Evolutionary conservation across 345 rosid species (phyloP), one percentile per base, ranked within the genome.

Genomic region (Salix koriyanagi): DNA sequence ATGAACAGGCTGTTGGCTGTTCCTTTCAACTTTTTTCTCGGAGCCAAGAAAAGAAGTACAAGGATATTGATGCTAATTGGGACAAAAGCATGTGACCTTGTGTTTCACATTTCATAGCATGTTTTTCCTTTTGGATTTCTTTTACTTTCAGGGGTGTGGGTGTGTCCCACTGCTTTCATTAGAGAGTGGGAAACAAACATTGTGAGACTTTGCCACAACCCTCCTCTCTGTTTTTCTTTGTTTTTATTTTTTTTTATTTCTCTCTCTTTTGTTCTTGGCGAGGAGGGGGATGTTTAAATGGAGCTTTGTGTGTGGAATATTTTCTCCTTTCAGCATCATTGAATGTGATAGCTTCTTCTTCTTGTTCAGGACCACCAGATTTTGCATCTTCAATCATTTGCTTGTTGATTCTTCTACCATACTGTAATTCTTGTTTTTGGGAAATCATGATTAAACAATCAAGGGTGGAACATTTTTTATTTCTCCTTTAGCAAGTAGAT

Each of bases 71-170:
- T 34, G 77, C 74, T 46, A 70, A 81, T 48, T 68, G 61, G 25
- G 80, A 72, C 82, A 75, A 42, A 32, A 75, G 83, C 87, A 82
- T 77, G 87, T 84, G 91, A 80, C 74, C 3, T 61, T 73, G 86
- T 85, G 89, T 81, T 89, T 80, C 90, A 44, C 84, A 81, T 89
- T 87, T 78, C 83, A 69, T 81, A 58, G 80, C 86, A 84, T 79
- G 86, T 84, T 79, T 84, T 85, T 81, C 76, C 67, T 80, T 80
- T 50, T 32, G 32, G 9, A 2, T 39, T 75, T 75, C 42, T 66
- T 77, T 30, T 56, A 21, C 52, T 74, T 79, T 21, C 52, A 4
- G 13, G 13, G 13, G 44, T 41, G 14, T 37, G 26, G 21, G 23
- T 19, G 16, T 46, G 10, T 32, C 73, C 74, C 75, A 77, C 83